These are phyloP conservation scores for Macroventuria anomochaeta DNA, from an alignment of 2,329 filamentous ascomycete species.

Conservation along the genomic window DNA sequence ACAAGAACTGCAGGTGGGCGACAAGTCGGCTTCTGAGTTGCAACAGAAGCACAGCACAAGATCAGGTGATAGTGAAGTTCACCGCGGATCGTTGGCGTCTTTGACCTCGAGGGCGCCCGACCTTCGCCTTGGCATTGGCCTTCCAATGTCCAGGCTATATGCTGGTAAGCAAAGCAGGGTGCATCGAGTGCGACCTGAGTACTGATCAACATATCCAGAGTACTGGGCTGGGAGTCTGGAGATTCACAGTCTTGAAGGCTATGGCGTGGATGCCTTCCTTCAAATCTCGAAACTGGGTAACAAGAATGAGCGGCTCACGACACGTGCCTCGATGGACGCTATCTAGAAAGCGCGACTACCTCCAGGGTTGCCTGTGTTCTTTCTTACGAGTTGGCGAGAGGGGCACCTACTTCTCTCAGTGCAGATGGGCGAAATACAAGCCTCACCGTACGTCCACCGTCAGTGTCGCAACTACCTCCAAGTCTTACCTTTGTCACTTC, in stretches of 20 bases:
- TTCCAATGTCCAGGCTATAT: constrained; percentile 93
- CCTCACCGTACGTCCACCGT: too few relatives aligned
- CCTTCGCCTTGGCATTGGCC: constrained; percentile 85
- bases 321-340: constrained; percentile 60
- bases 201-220: constrained; percentile 56
- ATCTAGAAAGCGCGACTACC: constrained; percentile 38
- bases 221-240: constrained; percentile 96
- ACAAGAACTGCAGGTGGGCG: constrained; percentile 72
- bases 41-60: constrained; percentile 31
- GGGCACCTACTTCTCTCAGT: too few relatives aligned
- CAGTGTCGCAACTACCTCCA: too few relatives aligned
- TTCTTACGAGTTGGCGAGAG: too few relatives aligned
- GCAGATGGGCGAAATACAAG: too few relatives aligned
- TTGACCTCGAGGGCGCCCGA: constrained; percentile 85
- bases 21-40: constrained; percentile 15
- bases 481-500: too few relatives aligned
- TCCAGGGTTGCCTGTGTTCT: not conserved
- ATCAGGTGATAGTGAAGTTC: constrained; percentile 33
- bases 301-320: constrained; percentile 91
- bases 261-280: constrained; percentile 93
- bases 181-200: not conserved
- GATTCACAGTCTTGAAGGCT: constrained; percentile 90
- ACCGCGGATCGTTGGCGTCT: constrained; percentile 73
- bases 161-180: constrained; percentile 54
- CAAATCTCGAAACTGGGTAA: constrained; percentile 97